Conservation (phyloP, 257 asterid genomes). For the Solanum corneliomulleri region DNA sequence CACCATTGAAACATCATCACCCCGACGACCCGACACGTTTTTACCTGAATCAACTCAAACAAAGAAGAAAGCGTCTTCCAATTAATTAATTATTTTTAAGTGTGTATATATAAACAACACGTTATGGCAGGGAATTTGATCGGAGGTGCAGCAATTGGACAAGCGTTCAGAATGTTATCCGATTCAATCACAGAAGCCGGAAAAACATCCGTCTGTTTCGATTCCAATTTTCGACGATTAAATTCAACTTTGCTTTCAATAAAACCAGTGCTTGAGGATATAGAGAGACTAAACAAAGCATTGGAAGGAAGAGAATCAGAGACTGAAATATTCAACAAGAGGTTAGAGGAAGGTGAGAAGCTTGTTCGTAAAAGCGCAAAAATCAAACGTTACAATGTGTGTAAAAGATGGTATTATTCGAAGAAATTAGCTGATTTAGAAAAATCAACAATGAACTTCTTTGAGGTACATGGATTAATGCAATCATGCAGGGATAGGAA, state of each 20-base stretch:
- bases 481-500: constrained; percentile 14
- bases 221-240: constrained; percentile 6
- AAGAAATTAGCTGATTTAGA: constrained; percentile 9
- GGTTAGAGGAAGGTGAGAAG: constrained; percentile 7
- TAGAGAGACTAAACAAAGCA: constrained; percentile 14
- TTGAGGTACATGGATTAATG: constrained; percentile 19
- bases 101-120: not conserved
- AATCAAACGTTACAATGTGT: constrained; percentile 8
- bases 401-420: constrained; percentile 12
- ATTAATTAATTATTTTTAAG: not conserved
- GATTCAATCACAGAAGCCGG: not conserved
- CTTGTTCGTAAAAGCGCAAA: constrained; percentile 7
- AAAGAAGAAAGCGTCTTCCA: not conserved
- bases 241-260: not conserved
- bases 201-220: constrained; percentile 4
- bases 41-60: not conserved
- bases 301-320: constrained; percentile 10
- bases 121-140: not conserved
- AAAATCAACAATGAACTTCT: constrained; percentile 1
- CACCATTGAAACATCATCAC: not conserved
- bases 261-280: constrained; percentile 16
- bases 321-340: not conserved
- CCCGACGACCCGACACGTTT: not conserved
- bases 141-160: constrained; percentile 5
- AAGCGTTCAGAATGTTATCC: not conserved